Evolutionary conservation across 2,329 filamentous ascomycete genomes (phyloP), one percentile per base, ranked within the genome.

Genomic region (Rutstroemia sp.): DNA sequence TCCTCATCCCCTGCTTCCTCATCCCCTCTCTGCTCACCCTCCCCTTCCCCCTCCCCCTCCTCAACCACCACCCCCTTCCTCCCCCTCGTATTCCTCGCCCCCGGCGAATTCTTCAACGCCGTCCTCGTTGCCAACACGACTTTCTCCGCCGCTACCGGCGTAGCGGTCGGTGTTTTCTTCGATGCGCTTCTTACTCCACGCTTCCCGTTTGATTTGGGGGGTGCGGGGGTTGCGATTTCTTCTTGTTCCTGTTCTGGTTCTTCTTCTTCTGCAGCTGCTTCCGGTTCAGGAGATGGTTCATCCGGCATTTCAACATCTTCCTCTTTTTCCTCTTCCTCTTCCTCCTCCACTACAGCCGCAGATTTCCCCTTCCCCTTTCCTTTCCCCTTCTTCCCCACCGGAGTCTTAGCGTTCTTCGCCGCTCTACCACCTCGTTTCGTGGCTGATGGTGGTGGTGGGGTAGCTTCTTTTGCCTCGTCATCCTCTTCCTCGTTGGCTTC

Each of bases 291-390:
- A 23, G 23, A 23, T 5, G 38, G 44, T 18, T 18, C 39, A 34
- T 21, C 30, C 9, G 25, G 19, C 21, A 42, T n/a, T 10, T 49
- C 34, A 66, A 45, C 42, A 45, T 46, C 42, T 46, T 46, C 42
- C n/a, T 65, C 69, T 48, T 71, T 68, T 69, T 58, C 54, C 7
- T 52, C 50, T 41, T 59, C 59, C 18, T 37, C 39, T 23, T 59
- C 58, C 4, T 46, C 47, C 21, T 61, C 51, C 21, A 10, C 21
- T 37, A 46, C 51, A 5, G 25, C 18, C 12, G 50, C 49, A 27
- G 49, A 27, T 12, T 48, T 42, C 30, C 30, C 30, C 30, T 34
- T 34, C 9, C 30, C 56, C 23, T 41, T 38, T n/a, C 12, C 38
- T 34, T 30, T 41, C 19, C 41, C 37, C 16, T 21, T 23, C 2